Evolutionary conservation across 257 asterid genomes (phyloP).

Genomic region (Solanum infundibuliforme): DNA sequence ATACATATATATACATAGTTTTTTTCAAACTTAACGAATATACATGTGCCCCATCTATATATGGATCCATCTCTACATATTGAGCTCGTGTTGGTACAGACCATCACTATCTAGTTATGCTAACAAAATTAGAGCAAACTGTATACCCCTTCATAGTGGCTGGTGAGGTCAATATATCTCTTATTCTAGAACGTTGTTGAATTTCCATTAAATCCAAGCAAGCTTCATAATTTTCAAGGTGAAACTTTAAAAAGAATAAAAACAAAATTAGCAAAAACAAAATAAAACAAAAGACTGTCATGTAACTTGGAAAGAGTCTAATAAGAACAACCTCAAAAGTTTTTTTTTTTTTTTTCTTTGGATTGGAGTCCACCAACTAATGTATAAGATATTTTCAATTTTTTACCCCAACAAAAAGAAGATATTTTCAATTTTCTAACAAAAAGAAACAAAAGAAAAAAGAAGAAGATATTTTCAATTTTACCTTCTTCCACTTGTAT

Average conservation of each 20-base stretch:
- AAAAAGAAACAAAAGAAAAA: no score
- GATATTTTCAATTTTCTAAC: background rate
- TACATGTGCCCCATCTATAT: no score
- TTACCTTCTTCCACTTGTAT: background rate
- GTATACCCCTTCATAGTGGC: background rate
- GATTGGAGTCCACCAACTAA: background rate
- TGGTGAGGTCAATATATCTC: background rate
- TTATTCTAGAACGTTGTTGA: background rate
- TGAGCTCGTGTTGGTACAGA: background rate
- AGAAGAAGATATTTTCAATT: background rate
- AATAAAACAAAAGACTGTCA: background rate
- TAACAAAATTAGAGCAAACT: background rate
- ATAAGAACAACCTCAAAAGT: background rate
- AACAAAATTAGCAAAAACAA: background rate
- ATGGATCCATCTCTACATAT: rapidly evolving
- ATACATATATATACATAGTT: no score
- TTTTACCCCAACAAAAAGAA: background rate
- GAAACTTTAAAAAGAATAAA: background rate
- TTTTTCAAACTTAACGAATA: rapidly evolving
- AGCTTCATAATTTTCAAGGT: background rate
- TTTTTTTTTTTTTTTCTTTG: background rate
- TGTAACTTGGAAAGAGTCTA: background rate
- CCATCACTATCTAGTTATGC: background rate
- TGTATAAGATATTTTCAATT: background rate
- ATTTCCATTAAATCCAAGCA: background rate